Base-by-base conservation (phyloP, 768 basidiomycete genomes). In the Suillus paluster region DNA sequence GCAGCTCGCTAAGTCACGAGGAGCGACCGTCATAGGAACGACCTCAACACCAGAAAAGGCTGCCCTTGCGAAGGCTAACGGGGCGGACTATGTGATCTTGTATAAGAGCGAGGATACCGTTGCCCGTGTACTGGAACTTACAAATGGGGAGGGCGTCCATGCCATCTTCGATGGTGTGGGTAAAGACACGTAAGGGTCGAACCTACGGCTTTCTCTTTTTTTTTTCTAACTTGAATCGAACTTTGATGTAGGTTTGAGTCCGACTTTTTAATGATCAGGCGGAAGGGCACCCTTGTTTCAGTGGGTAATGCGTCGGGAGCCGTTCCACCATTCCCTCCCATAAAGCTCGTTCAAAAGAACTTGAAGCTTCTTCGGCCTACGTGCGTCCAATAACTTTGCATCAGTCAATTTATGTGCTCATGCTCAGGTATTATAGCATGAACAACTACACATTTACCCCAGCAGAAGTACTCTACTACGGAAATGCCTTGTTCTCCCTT, bases 141-240 rank as follows among this genome's bases (percentile, higher is more conserved):
- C 94, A 0, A 85, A 86, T 45, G 92, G 91, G 8, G 81, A 87
- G 66, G 92, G 94, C 17, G 92, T 95, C 5, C 85, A 97, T 64
- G 96, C 86, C 17, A 84, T 94, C 25, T 97, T 90, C 69, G 97
- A 99, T 69, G 97, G 97, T 33, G 94, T 99, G n/a, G 97, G 97
- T 2, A 96, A 92, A 79, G 92, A 94, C 73, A 98, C 95, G 85
- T 96, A 50, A 50, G 76, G 61, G n/a, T n/a, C n/a, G n/a, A n/a
- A n/a, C n/a, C n/a, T n/a, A n/a, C n/a, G 38, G 5, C 19, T n/a
- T 12, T 10, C 17, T 39, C 19, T 4, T 9, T 15, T 30, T 30
- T 30, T 3, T 23, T 23, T 46, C 9, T 53, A 62, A 27, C 49
- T 61, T 54, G 64, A 63, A 44, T 19, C 46, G 38, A 57, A 68